These are phyloP conservation scores for Xylariales sp. DNA, from an alignment of 2,329 filamentous ascomycete genomes.

Conservation along the genomic window DNA sequence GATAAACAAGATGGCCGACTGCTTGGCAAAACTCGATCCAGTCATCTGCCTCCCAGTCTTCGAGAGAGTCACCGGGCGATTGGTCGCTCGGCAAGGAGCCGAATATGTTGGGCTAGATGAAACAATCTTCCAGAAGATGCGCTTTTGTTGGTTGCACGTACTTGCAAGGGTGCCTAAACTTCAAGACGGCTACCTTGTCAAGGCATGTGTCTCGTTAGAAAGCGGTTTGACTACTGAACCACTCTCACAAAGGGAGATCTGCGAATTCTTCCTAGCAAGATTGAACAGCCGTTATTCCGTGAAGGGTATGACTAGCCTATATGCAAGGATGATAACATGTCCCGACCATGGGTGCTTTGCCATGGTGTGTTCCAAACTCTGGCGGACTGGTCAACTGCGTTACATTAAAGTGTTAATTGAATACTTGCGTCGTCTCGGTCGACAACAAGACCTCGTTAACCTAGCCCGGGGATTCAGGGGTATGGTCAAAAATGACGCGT, in stretches of 20 bases:
- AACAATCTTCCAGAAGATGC: too few species aligned
- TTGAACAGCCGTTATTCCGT: constrained; percentile 14
- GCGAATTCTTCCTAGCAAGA: constrained; percentile 20
- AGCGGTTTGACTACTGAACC: constrained; percentile 10
- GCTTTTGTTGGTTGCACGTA: too few species aligned
- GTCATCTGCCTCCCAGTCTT: constrained; percentile 16
- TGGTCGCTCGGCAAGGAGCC: constrained; percentile 6
- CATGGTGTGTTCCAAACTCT: constrained; percentile 14
- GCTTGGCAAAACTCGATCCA: constrained; percentile 14
- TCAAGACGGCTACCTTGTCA: constrained; percentile 14
- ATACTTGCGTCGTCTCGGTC: constrained; percentile 20
- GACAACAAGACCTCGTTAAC: constrained; percentile 19
- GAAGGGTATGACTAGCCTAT: constrained; percentile 5
- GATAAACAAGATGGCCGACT: constrained; percentile 18
- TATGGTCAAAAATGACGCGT: too few species aligned
- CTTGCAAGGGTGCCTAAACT: constrained; percentile 22
- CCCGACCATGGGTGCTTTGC: constrained; percentile 11
- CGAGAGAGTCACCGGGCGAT: constrained; percentile 14
- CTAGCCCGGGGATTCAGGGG: too few species aligned
- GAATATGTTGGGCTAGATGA: not conserved
- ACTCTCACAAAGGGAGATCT: constrained; percentile 18
- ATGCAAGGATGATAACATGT: not conserved
- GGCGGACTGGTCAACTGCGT: constrained; percentile 16
- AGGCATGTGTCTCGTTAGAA: constrained; percentile 19
- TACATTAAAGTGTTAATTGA: constrained; percentile 14